Conservation (phyloP, 1,284 basidiomycete genomes). For the Rhodofomes roseus region DNA sequence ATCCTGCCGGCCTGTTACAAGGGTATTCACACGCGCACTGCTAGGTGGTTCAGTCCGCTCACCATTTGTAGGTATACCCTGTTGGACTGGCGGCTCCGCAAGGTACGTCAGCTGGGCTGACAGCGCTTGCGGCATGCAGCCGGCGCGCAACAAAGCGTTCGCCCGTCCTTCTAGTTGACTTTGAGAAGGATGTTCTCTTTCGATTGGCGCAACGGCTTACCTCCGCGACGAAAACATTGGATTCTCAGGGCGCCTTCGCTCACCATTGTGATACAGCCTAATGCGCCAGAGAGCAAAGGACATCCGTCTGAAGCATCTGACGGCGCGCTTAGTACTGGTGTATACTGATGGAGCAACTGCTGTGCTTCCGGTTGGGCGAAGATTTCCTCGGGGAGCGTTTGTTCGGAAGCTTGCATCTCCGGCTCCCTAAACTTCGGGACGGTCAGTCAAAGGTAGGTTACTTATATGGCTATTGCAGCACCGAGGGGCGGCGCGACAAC, state of each 20-base stretch:
- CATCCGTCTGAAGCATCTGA: too few species aligned
- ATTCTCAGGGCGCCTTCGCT: background rate
- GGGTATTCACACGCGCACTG: background rate
- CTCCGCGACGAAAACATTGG: background rate
- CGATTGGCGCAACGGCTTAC: background rate
- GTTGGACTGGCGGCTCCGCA: background rate
- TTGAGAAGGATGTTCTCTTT: too few species aligned
- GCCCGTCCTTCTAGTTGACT: background rate
- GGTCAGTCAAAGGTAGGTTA: background rate
- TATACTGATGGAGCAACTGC: background rate
- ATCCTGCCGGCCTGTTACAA: background rate
- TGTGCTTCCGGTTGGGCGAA: background rate
- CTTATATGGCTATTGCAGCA: background rate
- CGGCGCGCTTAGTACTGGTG: too few species aligned
- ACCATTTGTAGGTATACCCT: background rate
- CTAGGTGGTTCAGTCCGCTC: background rate
- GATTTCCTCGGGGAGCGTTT: background rate
- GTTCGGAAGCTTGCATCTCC: background rate
- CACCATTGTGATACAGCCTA: background rate
- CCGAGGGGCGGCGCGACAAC: background rate
- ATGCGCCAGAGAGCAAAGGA: too few species aligned
- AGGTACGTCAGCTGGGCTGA: background rate
- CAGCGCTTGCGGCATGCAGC: background rate
- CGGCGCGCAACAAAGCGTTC: background rate
- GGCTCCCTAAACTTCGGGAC: background rate